These are phyloP conservation scores for Skeletonema marinoi DNA, from an alignment of 108 stramenopile species.

Conservation along the genomic window DNA sequence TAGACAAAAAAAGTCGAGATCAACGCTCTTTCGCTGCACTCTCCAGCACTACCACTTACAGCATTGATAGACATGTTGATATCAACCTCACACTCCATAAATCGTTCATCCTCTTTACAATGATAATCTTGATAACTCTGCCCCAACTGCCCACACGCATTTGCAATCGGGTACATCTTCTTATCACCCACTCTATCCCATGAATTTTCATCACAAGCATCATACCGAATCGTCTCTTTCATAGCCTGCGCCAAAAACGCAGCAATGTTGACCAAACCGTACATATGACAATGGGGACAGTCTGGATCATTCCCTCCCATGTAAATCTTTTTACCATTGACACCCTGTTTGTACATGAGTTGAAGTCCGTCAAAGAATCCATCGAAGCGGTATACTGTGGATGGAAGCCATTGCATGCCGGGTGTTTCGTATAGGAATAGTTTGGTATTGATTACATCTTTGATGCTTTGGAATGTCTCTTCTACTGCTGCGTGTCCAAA, in stretches of 20 bases:
- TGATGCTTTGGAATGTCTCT: slow-evolving; percentile 20
- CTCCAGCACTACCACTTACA: neutral
- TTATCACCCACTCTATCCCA: slow-evolving; percentile 53
- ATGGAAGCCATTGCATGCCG: slow-evolving; percentile 38
- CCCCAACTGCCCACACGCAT: slow-evolving; percentile 51
- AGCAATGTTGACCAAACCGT: slow-evolving; percentile 49
- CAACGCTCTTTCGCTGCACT: neutral
- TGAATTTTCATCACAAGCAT: slow-evolving; percentile 59
- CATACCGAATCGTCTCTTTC: slow-evolving; percentile 60
- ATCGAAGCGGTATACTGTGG: slow-evolving; percentile 48
- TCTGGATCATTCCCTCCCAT: slow-evolving; percentile 22
- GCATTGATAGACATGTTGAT: slow-evolving; percentile 50
- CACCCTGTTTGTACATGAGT: slow-evolving; percentile 45
- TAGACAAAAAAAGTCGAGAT: neutral
- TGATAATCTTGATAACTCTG: slow-evolving; percentile 51
- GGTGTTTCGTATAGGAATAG: slow-evolving; percentile 53
- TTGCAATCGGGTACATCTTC: slow-evolving; percentile 44
- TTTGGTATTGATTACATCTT: slow-evolving; percentile 25
- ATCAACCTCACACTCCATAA: slow-evolving; percentile 56
- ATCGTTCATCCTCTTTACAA: slow-evolving; percentile 46
- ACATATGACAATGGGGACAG: slow-evolving; percentile 44
- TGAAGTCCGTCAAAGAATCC: slow-evolving; percentile 44
- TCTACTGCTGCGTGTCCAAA: slow-evolving; percentile 23
- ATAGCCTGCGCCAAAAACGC: slow-evolving; percentile 58
- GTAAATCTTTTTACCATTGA: slow-evolving; percentile 48